Evolutionary conservation across 495 filamentous ascomycete genomes (phyloP).

Genomic region (Rhypophila decipiens): DNA sequence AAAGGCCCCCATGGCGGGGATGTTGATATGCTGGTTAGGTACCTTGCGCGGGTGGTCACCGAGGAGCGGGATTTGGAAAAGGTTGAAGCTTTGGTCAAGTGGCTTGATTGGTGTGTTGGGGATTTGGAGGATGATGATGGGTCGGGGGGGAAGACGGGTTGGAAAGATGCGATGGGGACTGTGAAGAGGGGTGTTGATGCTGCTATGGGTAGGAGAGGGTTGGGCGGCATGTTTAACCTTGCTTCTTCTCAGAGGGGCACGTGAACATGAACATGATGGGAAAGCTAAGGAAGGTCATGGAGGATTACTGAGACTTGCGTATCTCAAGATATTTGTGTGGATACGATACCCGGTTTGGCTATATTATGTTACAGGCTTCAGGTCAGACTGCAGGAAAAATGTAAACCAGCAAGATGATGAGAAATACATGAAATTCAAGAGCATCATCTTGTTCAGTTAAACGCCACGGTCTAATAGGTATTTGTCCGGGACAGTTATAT

Average conservation of each 20-base stretch:
- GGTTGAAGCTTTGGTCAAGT: constrained; percentile 41
- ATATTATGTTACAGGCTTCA: too few relatives aligned
- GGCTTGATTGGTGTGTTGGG: constrained; percentile 68
- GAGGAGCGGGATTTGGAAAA: constrained; percentile 67
- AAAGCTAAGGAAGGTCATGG: neutral
- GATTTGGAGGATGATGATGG: constrained; percentile 15
- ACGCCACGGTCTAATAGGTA: too few relatives aligned
- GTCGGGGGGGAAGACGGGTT: constrained; percentile 14
- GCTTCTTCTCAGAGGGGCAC: too few relatives aligned
- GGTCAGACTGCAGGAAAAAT: too few relatives aligned
- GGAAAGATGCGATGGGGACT: constrained; percentile 43
- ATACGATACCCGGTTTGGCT: too few relatives aligned
- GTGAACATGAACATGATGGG: constrained; percentile 36
- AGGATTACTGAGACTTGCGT: too few relatives aligned
- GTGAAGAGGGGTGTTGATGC: constrained; percentile 54
- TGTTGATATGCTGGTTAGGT: constrained; percentile 61
- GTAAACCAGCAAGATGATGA: too few relatives aligned
- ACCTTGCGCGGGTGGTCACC: constrained; percentile 59
- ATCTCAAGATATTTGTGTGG: neutral
- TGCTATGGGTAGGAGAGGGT: constrained; percentile 55
- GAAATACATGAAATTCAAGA: too few relatives aligned
- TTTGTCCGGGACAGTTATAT: too few relatives aligned
- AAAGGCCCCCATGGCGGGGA: constrained; percentile 74
- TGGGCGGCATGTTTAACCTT: constrained; percentile 60
- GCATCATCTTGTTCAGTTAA: too few relatives aligned